A percentile compares a stretch with the other conserved stretches of the same genome.
Evolutionary conservation across 768 basidiomycete genomes (phyloP).

Genomic region (Chiua virens): DNA sequence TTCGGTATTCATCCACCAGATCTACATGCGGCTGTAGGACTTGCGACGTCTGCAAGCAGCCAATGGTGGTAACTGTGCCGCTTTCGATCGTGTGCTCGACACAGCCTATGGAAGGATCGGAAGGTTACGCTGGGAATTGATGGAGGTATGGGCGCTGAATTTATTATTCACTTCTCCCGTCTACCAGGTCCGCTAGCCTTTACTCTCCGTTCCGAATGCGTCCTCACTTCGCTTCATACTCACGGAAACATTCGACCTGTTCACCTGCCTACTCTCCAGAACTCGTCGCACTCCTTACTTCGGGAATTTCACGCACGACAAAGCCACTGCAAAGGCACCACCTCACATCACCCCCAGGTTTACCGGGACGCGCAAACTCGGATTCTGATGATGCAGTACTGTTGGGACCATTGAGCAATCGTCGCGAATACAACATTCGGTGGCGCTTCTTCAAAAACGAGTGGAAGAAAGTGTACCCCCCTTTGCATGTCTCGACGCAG

Average conservation of each 20-base stretch:
- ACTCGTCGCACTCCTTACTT: slow-evolving; percentile 61
- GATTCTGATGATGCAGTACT: slow-evolving; percentile 56
- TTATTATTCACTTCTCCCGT: background rate
- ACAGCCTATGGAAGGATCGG: slow-evolving; percentile 78
- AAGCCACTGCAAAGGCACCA: slow-evolving; percentile 43
- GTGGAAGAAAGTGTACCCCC: slow-evolving; percentile 55
- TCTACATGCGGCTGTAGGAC: slow-evolving; percentile 39
- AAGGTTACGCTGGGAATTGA: slow-evolving; percentile 63
- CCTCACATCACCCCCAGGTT: slow-evolving; percentile 49
- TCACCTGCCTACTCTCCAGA: slow-evolving; percentile 67
- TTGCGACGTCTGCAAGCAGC: slow-evolving; percentile 53
- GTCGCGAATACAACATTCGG: slow-evolving; percentile 71
- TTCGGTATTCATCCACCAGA: background rate
- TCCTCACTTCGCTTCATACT: slow-evolving; percentile 49
- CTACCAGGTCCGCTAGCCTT: slow-evolving; percentile 42
- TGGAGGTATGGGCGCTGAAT: slow-evolving; percentile 47
- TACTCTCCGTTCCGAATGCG: slow-evolving; percentile 48
- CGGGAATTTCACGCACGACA: slow-evolving; percentile 42
- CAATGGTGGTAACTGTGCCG: slow-evolving; percentile 46
- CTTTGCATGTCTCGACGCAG: slow-evolving; percentile 50
- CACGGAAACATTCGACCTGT: slow-evolving; percentile 50
- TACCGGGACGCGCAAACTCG: slow-evolving; percentile 59
- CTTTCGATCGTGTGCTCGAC: slow-evolving; percentile 60
- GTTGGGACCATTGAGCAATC: slow-evolving; percentile 68
- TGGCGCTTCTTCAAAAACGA: slow-evolving; percentile 63